phyloP scores from a whole-genome alignment of 2,329 filamentous ascomycete species.

The Tolypocladium capitatum region DNA sequence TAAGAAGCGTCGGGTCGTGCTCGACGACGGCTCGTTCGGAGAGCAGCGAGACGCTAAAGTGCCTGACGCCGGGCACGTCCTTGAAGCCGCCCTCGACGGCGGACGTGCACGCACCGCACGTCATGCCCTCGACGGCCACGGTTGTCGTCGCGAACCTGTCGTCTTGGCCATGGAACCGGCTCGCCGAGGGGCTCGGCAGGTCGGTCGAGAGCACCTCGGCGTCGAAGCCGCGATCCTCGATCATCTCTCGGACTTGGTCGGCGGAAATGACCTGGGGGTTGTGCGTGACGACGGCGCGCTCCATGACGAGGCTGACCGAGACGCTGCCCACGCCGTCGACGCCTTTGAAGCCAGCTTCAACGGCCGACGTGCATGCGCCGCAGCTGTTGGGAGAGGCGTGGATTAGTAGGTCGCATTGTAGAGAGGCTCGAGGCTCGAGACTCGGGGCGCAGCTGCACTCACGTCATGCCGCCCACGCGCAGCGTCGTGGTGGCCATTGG shows the following conservation, averaged over 20 bases:
- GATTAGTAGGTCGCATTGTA: constrained; percentile 18
- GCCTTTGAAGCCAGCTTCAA: constrained; percentile 79
- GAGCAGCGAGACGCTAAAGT: constrained; percentile 70
- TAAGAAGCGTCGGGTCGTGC: constrained; percentile 50
- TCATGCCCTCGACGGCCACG: constrained; percentile 75
- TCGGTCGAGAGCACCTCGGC: constrained; percentile 79
- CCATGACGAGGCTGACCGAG: constrained; percentile 88
- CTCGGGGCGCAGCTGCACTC: constrained; percentile 20
- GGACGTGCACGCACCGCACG: constrained; percentile 78
- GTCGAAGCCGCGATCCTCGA: constrained; percentile 87
- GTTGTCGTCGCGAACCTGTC: constrained; percentile 51
- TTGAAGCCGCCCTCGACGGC: constrained; percentile 73
- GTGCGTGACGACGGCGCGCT: constrained; percentile 88
- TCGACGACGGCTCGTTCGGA: constrained; percentile 78
- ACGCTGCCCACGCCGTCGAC: constrained; percentile 73
- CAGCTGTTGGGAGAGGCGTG: constrained; percentile 46
- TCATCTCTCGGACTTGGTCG: constrained; percentile 67
- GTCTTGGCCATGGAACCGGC: constrained; percentile 22
- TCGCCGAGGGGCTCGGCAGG: constrained; percentile 41
- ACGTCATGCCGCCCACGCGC: constrained; percentile 79
- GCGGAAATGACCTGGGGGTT: constrained; percentile 62
- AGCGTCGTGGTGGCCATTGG: constrained; percentile 85
- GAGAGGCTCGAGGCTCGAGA: too few species aligned
- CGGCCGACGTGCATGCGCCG: constrained; percentile 88
- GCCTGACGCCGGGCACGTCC: constrained; percentile 56